A percentile compares a stretch with the other conserved stretches of the same genome.
Evolutionary conservation across 805 yeast species (phyloP).

Genomic region (Metschnikowia arizonensis): DNA sequence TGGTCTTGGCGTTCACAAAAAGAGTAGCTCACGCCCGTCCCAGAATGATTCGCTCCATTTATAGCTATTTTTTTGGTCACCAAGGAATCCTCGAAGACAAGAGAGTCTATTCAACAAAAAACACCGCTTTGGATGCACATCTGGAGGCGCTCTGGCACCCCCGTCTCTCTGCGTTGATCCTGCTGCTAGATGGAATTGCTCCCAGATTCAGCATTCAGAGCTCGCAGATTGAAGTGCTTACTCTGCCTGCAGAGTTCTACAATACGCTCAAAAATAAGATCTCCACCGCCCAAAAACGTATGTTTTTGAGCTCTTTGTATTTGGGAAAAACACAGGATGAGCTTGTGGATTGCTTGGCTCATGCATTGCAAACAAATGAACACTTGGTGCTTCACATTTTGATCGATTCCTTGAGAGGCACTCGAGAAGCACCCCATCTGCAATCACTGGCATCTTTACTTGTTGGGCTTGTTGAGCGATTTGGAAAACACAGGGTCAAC

Average conservation of each 20-base stretch:
- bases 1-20: constrained; percentile 3
- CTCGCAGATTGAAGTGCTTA: constrained; percentile 57
- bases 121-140: constrained; percentile 20
- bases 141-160: constrained; percentile 38
- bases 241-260: constrained; percentile 73
- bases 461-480: constrained; percentile 58
- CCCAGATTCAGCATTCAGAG: constrained; percentile 61
- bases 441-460: constrained; percentile 71
- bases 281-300: constrained; percentile 52
- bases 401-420: constrained; percentile 86
- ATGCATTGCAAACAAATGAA: constrained; percentile 57
- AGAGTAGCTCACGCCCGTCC: constrained; percentile 11
- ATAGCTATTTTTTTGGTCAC: constrained; percentile 18
- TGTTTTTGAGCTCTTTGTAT: constrained; percentile 82
- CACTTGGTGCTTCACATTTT: constrained; percentile 66
- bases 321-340: constrained; percentile 82
- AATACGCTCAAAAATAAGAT: constrained; percentile 59
- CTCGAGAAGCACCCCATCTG: constrained; percentile 80
- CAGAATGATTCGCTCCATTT: constrained; percentile 19
- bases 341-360: constrained; percentile 55
- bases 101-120: constrained; percentile 25
- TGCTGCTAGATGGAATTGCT: constrained; percentile 57
- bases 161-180: constrained; percentile 38
- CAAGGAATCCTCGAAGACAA: constrained; percentile 9
- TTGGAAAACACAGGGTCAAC: constrained; percentile 66